Conservation (phyloP, 2,329 filamentous ascomycete genomes). For the Endoconidiophora laricicola region DNA sequence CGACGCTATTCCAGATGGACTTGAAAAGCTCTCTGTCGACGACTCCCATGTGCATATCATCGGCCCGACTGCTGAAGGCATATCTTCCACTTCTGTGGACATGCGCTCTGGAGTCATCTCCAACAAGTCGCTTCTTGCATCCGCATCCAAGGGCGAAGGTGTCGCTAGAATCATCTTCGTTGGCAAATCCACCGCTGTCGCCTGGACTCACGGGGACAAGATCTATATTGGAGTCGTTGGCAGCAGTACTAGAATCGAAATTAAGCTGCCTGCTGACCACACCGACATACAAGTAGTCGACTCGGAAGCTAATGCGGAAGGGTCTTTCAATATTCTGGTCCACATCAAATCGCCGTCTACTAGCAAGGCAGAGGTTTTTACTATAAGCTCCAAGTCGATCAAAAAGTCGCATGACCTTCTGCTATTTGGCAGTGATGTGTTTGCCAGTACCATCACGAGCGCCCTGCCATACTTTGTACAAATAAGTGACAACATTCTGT, state of each 20-base stretch:
- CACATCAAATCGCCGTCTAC: too few relatives aligned
- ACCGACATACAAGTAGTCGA: too few relatives aligned
- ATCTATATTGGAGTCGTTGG: background rate
- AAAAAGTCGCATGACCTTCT: slow-evolving; percentile 61
- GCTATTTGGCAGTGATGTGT: slow-evolving; percentile 51
- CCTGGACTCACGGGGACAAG: background rate
- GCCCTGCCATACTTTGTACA: slow-evolving; percentile 82
- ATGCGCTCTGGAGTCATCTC: too few relatives aligned
- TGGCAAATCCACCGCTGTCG: background rate
- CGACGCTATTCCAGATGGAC: too few relatives aligned
- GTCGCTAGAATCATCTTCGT: too few relatives aligned
- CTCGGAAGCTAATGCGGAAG: too few relatives aligned
- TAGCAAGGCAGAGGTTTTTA: slow-evolving; percentile 51
- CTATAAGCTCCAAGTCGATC: background rate
- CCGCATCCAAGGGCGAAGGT: too few relatives aligned
- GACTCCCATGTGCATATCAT: background rate
- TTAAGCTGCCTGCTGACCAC: too few relatives aligned
- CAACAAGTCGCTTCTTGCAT: too few relatives aligned
- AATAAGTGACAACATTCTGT: slow-evolving; percentile 56
- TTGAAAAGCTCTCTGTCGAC: background rate
- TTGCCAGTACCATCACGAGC: slow-evolving; percentile 61
- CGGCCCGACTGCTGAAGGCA: background rate
- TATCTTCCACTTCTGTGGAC: background rate
- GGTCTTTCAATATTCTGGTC: too few relatives aligned
- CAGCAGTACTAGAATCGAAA: too few relatives aligned